Percentiles rank a stretch among this genome's conserved stretches.
Evolutionary conservation across 2,329 filamentous ascomycete species (phyloP).

Genomic region (Epichloe baconii): DNA sequence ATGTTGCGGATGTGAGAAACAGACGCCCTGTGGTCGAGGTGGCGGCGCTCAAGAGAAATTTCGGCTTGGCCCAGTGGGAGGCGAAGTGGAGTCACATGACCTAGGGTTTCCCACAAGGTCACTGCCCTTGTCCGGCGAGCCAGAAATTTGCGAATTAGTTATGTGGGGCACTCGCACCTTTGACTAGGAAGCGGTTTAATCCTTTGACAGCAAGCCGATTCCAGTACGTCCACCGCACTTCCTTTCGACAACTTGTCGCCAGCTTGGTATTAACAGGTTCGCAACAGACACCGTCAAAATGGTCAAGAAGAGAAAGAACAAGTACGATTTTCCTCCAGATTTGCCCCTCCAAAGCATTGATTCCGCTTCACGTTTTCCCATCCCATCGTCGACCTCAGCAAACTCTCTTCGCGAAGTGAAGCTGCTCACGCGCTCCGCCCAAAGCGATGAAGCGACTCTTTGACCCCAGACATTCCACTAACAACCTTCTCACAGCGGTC

Average conservation of each 20-base stretch:
- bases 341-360: not conserved
- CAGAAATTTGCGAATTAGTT: conserved; percentile 3
- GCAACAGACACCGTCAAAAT: conserved; percentile 46
- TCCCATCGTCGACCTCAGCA: conserved; percentile 2
- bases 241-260: conserved; percentile 8
- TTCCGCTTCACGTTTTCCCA: not conserved
- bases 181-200: conserved; percentile 5
- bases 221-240: conserved; percentile 11
- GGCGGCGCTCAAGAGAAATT: conserved; percentile 18
- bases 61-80: conserved; percentile 8
- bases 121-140: conserved; percentile 10
- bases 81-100: conserved; percentile 12
- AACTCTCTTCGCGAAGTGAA: conserved; percentile 5
- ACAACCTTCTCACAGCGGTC: conserved; percentile 49
- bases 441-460: not conserved
- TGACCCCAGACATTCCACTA: conserved; percentile 8
- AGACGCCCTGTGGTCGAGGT: conserved; percentile 13
- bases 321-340: conserved; percentile 30
- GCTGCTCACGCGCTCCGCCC: conserved; percentile 4
- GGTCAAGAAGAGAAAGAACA: conserved; percentile 63
- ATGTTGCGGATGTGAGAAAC: conserved; percentile 29
- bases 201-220: not conserved
- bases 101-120: conserved; percentile 12
- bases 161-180: conserved; percentile 6
- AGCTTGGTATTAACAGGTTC: conserved; percentile 21